A percentile compares a stretch with the other conserved stretches of the same genome.
phyloP scores from a whole-genome alignment of 192 early-diverging fungal species.

The Backusella westeae region DNA sequence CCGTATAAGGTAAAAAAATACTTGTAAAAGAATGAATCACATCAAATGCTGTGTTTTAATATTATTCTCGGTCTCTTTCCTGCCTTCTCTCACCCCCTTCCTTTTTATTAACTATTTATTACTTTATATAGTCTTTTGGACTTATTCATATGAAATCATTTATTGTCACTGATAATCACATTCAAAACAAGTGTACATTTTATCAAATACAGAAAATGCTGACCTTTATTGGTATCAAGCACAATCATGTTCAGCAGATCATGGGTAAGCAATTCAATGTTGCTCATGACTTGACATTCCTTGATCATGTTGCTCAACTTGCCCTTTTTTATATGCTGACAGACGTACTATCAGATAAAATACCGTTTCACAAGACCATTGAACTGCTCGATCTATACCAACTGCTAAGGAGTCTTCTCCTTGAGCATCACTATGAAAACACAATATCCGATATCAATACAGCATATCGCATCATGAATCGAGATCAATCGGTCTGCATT shows the following conservation, averaged over 20 bases:
- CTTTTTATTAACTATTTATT: background rate
- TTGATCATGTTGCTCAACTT: no score
- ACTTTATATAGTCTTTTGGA: slow-evolving; percentile 4
- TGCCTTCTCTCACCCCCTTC: background rate
- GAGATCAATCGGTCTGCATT: slow-evolving; percentile 23
- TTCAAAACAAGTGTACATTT: background rate
- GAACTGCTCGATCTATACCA: background rate
- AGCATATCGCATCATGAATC: slow-evolving; percentile 12
- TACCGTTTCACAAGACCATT: background rate
- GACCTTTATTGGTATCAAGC: slow-evolving; percentile 21
- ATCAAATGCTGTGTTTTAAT: slow-evolving; percentile 10
- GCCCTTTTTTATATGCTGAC: background rate
- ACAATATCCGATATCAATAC: slow-evolving; percentile 12
- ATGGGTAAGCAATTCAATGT: slow-evolving; percentile 11
- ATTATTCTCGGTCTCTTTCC: background rate
- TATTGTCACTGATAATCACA: background rate
- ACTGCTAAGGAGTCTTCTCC: background rate
- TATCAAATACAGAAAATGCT: slow-evolving; percentile 24
- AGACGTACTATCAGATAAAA: background rate
- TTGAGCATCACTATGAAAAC: slow-evolving; percentile 11
- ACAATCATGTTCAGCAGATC: slow-evolving; percentile 12
- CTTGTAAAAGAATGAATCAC: background rate
- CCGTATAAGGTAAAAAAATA: slow-evolving; percentile 9
- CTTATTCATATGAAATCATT: background rate
- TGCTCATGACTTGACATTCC: background rate